Evolutionary conservation across 306 rosid genomes (phyloP).

Genomic region (Hylodesmum podocarpum): DNA sequence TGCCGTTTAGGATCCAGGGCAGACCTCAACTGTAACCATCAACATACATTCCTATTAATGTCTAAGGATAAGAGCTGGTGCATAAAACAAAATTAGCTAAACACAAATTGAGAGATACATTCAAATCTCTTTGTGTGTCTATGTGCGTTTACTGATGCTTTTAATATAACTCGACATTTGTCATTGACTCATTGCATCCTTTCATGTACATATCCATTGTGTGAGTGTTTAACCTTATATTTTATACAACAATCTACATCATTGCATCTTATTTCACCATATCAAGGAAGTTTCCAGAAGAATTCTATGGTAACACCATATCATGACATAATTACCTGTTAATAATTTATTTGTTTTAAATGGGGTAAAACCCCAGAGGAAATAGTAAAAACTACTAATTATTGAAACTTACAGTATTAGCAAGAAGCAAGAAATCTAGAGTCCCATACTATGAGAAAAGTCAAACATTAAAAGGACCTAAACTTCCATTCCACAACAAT

Average conservation of each 20-base stretch:
- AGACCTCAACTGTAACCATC: slow-evolving; percentile 59
- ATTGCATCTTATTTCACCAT: background rate
- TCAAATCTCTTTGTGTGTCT: background rate
- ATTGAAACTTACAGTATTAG: background rate
- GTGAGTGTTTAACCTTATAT: background rate
- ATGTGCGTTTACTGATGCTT: background rate
- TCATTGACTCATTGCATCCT: background rate
- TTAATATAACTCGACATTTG: background rate
- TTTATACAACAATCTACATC: background rate
- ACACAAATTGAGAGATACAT: background rate
- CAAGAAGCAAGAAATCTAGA: background rate
- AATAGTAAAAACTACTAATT: background rate
- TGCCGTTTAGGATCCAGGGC: slow-evolving; percentile 87
- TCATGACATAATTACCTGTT: background rate
- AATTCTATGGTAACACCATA: background rate
- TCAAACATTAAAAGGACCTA: background rate
- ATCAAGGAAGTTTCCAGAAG: background rate
- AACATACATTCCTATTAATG: slow-evolving; percentile 4
- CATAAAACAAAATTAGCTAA: background rate
- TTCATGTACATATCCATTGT: background rate
- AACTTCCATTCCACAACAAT: background rate
- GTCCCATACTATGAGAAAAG: background rate
- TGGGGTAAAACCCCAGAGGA: background rate
- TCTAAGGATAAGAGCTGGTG: slow-evolving; percentile 6
- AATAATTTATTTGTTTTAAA: background rate